Percentiles rank a stretch among this genome's conserved stretches.
These are phyloP conservation scores for Imleria badia DNA, from an alignment of 768 basidiomycete genomes.

Conservation along the genomic window DNA sequence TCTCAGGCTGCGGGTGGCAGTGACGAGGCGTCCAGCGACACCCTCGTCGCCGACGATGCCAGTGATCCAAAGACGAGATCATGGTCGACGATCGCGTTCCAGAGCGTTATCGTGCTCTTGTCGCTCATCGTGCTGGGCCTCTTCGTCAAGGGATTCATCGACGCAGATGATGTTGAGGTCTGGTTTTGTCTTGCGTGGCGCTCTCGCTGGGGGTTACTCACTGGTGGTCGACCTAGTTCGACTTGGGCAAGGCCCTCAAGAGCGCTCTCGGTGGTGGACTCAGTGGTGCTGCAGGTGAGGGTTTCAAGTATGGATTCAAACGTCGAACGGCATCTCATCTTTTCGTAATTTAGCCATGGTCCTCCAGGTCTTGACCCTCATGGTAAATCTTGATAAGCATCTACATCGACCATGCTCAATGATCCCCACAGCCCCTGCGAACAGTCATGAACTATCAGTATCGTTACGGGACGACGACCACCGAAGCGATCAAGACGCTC, in stretches of 20 bases:
- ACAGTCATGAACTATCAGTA: conserved; percentile 99
- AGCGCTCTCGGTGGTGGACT: conserved; percentile 87
- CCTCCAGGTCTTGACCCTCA: conserved; percentile 85
- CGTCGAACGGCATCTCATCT: conserved; percentile 1
- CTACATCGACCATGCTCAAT: neutral
- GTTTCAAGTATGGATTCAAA: neutral
- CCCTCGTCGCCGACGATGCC: neutral
- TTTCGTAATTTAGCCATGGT: conserved; percentile 70
- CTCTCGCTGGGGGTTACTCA: conserved; percentile 42
- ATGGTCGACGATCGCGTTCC: conserved; percentile 22
- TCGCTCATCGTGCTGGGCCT: conserved; percentile 43
- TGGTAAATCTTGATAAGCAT: conserved; percentile 40
- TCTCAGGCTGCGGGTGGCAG: neutral
- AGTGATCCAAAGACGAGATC: conserved; percentile 8
- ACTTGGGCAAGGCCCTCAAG: conserved; percentile 72
- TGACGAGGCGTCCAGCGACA: conserved; percentile 21
- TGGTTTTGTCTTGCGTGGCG: conserved; percentile 21
- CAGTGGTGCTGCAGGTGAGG: conserved; percentile 78
- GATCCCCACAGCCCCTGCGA: conserved; percentile 66
- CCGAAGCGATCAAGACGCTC: conserved; percentile 62
- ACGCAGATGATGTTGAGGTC: conserved; percentile 66
- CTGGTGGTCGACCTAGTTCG: conserved; percentile 65
- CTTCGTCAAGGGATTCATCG: conserved; percentile 70
- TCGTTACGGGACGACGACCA: conserved; percentile 78
- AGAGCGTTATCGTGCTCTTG: conserved; percentile 35